Conservation (phyloP, 768 basidiomycete genomes). For the Tremella yokohamensis region DNA sequence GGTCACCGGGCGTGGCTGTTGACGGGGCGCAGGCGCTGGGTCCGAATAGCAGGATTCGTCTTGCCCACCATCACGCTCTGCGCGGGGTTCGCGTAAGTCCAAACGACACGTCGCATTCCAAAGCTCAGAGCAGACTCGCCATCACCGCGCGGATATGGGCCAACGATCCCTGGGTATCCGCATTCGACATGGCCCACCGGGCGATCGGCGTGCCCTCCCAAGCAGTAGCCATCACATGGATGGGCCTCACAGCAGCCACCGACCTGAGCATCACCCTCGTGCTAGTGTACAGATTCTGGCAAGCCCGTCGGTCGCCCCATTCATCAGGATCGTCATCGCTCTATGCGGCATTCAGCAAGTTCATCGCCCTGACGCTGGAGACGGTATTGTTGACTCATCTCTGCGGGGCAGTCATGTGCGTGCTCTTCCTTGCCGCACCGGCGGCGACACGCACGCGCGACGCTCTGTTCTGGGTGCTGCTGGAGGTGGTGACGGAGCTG, state of each 20-base stretch:
- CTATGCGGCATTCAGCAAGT: constrained; percentile 8
- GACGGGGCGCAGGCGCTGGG: constrained; percentile 32
- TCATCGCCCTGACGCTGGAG: constrained; percentile 42
- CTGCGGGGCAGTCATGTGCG: constrained; percentile 40
- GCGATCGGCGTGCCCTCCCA: constrained; percentile 40
- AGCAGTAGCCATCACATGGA: constrained; percentile 45
- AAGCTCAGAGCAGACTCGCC: constrained; percentile 22
- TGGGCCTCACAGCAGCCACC: constrained; percentile 42
- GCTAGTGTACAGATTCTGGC: constrained; percentile 30
- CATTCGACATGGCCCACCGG: constrained; percentile 16
- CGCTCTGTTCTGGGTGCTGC: constrained; percentile 42
- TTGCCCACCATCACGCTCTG: constrained; percentile 28
- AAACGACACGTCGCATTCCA: not conserved
- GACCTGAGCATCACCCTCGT: constrained; percentile 36
- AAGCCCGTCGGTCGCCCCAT: constrained; percentile 13
- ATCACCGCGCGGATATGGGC: constrained; percentile 42
- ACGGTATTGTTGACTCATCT: constrained; percentile 44
- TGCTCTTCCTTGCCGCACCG: constrained; percentile 41
- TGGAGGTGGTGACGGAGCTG: constrained; percentile 43
- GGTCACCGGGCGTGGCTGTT: constrained; percentile 39
- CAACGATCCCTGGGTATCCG: constrained; percentile 31
- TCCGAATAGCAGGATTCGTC: constrained; percentile 18
- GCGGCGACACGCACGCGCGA: constrained; percentile 31
- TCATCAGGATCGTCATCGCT: too few relatives aligned
- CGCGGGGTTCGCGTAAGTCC: constrained; percentile 41